These are phyloP conservation scores for Adansonia gregorii DNA, from an alignment of 441 rosid species.

Conservation along the genomic window DNA sequence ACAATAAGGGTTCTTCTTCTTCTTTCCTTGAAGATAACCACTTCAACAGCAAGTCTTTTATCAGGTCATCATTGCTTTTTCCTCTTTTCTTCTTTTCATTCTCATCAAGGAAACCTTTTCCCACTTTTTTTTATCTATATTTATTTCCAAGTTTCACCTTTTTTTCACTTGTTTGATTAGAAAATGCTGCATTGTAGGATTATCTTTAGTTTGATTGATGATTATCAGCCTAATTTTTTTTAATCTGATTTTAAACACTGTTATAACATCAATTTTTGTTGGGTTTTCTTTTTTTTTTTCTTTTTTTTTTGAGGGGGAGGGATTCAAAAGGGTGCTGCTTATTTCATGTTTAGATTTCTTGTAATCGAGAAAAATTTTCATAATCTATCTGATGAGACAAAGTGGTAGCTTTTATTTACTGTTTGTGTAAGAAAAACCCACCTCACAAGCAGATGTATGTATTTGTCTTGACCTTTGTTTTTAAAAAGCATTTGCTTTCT, in stretches of 20 bases:
- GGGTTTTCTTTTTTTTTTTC: background rate
- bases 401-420: background rate
- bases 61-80: constrained; percentile 45
- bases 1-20: background rate
- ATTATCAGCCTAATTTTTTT: background rate
- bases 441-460: background rate
- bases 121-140: constrained; percentile 15
- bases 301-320: background rate
- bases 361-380: background rate
- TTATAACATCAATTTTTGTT: constrained; percentile 32
- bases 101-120: too few relatives aligned
- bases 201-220: background rate
- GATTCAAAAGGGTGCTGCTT: background rate
- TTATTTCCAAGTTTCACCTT: constrained; percentile 33
- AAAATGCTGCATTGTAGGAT: background rate
- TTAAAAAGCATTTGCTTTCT: background rate
- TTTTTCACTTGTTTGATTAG: background rate
- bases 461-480: background rate
- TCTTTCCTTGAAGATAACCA: constrained; percentile 36
- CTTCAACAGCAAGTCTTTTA: constrained; percentile 56
- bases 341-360: background rate
- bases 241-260: constrained; percentile 1
- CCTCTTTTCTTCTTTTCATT: too few relatives aligned
- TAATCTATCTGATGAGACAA: background rate
- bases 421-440: background rate